Base-by-base conservation (phyloP, 148 eudicot species). In the Talinum fruticosum region DNA sequence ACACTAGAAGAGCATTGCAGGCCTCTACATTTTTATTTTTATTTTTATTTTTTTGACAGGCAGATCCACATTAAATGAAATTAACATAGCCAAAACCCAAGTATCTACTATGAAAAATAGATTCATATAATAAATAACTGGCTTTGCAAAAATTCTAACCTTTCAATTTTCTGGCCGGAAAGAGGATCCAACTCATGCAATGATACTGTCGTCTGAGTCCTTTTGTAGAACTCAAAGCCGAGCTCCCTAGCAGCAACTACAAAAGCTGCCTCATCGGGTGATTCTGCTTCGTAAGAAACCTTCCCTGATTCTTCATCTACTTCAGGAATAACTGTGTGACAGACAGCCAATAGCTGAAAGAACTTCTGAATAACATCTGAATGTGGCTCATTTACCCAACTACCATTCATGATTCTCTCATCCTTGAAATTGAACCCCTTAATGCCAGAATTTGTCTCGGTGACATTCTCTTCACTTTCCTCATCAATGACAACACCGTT, bases 231-330 rank as follows among this genome's bases (percentile, higher is more conserved):
- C 82, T 93, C 91, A 71, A 96, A 96, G 53, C 99, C 99, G 71
- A 96, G 80, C 80, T 96, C 97, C 86, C 89, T 85, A 32, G 97
- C 99, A 12, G 99, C 97, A 78, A 93, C 86, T 26, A 96, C 99
- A 86, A 96, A 96, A n/a, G 99, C 97, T 33, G 99, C 95, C 80
- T 96, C 99, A 67, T 96, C 99, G n/a, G 99, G 99, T 53, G 99
- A 96, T 78, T 96, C 99, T 36, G 99, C 97, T 85, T 96, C 99
- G 81, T 96, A 96, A 10, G 92, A 82, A 41, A 91, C 77, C 53
- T 87, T 91, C 47, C 97, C 95, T 0, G 90, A 82, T 45, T 84
- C 83, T 84, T 93, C 93, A 78, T 96, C 95, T 61, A 88, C 86
- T 59, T 96, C 99, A 2, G 99, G 99, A 80, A 96, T 89, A 15